Evolutionary conservation across 805 yeast species (phyloP).

Genomic region (Myxozyma melibiosi): DNA sequence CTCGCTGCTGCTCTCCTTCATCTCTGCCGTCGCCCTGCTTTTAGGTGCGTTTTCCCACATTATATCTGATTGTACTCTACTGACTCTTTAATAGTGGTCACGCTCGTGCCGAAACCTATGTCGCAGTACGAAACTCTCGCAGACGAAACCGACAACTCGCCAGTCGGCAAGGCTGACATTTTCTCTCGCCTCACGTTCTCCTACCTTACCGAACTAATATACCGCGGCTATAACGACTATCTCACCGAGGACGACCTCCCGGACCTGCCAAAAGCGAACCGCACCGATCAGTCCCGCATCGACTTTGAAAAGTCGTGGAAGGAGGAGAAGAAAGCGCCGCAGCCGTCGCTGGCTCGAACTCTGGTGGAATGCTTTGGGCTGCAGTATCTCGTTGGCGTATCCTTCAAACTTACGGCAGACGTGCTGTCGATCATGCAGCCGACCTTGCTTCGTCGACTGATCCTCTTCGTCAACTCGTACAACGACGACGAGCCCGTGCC

Average conservation of each 20-base stretch:
- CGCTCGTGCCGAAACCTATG: slow-evolving; percentile 42
- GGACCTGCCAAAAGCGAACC: slow-evolving; percentile 66
- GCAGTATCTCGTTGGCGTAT: slow-evolving; percentile 67
- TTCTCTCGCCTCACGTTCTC: slow-evolving; percentile 76
- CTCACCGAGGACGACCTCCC: slow-evolving; percentile 67
- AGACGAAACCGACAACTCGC: slow-evolving; percentile 43
- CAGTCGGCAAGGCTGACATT: slow-evolving; percentile 57
- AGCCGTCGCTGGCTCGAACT: slow-evolving; percentile 62
- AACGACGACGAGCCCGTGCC: slow-evolving; percentile 45
- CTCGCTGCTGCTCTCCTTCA: slow-evolving; percentile 1
- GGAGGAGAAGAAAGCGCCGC: slow-evolving; percentile 46
- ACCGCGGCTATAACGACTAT: slow-evolving; percentile 67
- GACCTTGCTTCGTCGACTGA: slow-evolving; percentile 68
- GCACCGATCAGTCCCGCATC: slow-evolving; percentile 46
- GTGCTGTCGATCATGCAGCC: slow-evolving; percentile 78
- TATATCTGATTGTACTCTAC: not conserved
- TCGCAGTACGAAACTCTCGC: slow-evolving; percentile 41
- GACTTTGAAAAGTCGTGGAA: slow-evolving; percentile 67
- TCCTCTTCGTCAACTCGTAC: slow-evolving; percentile 59
- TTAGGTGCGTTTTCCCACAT: slow-evolving; percentile 3
- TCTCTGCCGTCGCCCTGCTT: slow-evolving; percentile 7
- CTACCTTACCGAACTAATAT: slow-evolving; percentile 88
- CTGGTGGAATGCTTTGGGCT: slow-evolving; percentile 69
- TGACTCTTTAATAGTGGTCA: slow-evolving; percentile 5
- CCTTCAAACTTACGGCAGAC: slow-evolving; percentile 74